Evolutionary conservation across 495 filamentous ascomycete genomes (phyloP).

Genomic region (Xylaria sp.): DNA sequence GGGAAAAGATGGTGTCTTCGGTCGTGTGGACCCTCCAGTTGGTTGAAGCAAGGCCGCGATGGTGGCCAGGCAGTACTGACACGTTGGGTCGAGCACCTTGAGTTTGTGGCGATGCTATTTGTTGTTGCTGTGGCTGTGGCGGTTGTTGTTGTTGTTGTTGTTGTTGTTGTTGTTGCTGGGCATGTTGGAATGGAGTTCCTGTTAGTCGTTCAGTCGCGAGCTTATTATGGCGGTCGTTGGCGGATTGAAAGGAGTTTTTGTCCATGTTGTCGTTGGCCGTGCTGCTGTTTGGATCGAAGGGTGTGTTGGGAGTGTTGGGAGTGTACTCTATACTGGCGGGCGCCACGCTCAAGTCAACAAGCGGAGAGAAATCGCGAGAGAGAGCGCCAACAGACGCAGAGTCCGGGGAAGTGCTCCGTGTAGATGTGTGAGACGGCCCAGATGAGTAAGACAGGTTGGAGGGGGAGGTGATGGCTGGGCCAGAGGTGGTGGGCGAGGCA

Average conservation of each 20-base stretch:
- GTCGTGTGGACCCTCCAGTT: constrained; percentile 38
- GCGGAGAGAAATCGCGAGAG: constrained; percentile 26
- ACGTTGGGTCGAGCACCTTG: constrained; percentile 29
- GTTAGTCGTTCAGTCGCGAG: constrained; percentile 28
- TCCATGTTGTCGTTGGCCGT: constrained; percentile 44
- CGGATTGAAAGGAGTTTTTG: constrained; percentile 37
- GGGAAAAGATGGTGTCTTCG: constrained; percentile 17
- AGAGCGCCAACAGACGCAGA: constrained; percentile 9
- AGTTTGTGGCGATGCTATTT: constrained; percentile 1
- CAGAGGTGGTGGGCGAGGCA: constrained; percentile 24
- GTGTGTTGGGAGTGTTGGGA: constrained; percentile 24
- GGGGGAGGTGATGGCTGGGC: constrained; percentile 29
- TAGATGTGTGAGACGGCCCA: constrained; percentile 33
- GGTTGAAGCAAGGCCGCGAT: constrained; percentile 34
- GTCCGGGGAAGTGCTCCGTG: constrained; percentile 34
- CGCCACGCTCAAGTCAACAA: constrained; percentile 28
- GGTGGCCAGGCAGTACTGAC: constrained; percentile 10
- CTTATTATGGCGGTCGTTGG: constrained; percentile 39
- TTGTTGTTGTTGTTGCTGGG: constrained; percentile 19
- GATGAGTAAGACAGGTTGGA: constrained; percentile 37
- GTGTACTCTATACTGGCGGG: constrained; percentile 28
- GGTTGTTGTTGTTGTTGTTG: constrained; percentile 31
- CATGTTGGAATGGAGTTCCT: constrained; percentile 21
- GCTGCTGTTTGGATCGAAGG: constrained; percentile 22
- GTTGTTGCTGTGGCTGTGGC: background rate